Evolutionary conservation across 169 alveolate species (phyloP), one percentile per base, ranked within the genome.

Genomic region (Blepharisma undulans): DNA sequence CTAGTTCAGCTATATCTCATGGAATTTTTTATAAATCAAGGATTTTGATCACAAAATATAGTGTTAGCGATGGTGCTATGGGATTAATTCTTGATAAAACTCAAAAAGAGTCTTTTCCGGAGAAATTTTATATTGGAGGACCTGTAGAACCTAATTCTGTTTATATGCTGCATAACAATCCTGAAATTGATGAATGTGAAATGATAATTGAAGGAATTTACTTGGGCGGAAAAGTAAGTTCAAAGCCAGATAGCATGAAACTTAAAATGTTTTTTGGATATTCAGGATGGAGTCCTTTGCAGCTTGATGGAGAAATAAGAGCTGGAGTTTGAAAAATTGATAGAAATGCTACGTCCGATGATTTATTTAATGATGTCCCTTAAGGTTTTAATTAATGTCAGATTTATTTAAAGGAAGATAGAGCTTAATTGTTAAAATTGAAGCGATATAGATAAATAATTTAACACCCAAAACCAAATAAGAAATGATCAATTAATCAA

Each of bases 231-330:
- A 32, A n/a, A 34, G 25, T 30, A 25, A 27, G 6, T 79, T n/a
- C 29, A 10, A 72, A 25, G 7, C 0, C 29, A 16, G 19, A 4
- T 12, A 66, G 19, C 12, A 22, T 32, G 29, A 27, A 33, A 79
- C 25, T 21, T 18, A 33, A 25, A 32, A 22, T 25, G 29, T 79
- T 79, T 33, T 33, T 30, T n/a, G 87, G 87, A n/a, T 30, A 30
- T 79, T 29, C 71, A 25, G 61, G 87, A 5, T 79, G 87, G 87
- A 34, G 71, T 29, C 72, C 87, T 12, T 33, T 29, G 6, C 87
- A 79, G 18, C 61, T 79, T 25, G 87, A 79, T 33, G 87, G 87
- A 79, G 87, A 79, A 79, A 33, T 79, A n/a, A 25, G 87, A n/a
- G 36, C 87, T 1, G 87, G 87, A 22, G 87, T 79, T 30, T 79